A percentile compares a stretch with the other conserved stretches of the same genome.
phyloP scores from a whole-genome alignment of 1,284 basidiomycete species.

The Fomitopsis palustris region DNA sequence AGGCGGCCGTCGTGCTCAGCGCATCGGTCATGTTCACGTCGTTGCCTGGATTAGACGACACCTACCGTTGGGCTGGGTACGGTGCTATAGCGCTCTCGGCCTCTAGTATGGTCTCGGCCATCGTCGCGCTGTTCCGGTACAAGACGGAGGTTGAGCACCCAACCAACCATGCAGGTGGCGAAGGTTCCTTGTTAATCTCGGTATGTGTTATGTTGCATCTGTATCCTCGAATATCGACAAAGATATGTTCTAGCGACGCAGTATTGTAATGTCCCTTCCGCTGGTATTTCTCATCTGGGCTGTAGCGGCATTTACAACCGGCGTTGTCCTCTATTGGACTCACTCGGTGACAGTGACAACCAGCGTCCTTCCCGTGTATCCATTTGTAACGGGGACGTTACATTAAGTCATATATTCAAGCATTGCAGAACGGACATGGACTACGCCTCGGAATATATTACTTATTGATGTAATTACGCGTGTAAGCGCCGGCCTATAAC shows the following conservation, averaged over 20 bases:
- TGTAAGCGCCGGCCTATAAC: no score
- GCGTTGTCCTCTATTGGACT: slow-evolving; percentile 53
- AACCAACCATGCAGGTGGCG: slow-evolving; percentile 40
- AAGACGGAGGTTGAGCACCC: slow-evolving; percentile 57
- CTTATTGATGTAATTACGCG: no score
- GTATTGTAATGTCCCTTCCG: slow-evolving; percentile 66
- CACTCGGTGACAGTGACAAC: not conserved
- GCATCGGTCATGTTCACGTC: slow-evolving; percentile 76
- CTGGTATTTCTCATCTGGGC: slow-evolving; percentile 69
- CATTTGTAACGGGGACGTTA: no score
- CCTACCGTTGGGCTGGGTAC: slow-evolving; percentile 59
- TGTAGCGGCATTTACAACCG: slow-evolving; percentile 61
- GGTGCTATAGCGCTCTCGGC: slow-evolving; percentile 64
- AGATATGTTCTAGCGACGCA: slow-evolving; percentile 43
- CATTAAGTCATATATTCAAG: no score
- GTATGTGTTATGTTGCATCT: slow-evolving; percentile 33
- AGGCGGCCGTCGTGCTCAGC: slow-evolving; percentile 76
- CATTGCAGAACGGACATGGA: no score
- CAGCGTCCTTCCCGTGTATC: not conserved
- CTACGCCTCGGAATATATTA: no score
- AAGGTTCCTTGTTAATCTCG: slow-evolving; percentile 56
- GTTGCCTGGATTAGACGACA: slow-evolving; percentile 62
- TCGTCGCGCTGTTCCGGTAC: slow-evolving; percentile 63
- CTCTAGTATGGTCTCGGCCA: slow-evolving; percentile 62
- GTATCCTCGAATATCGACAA: not conserved